Base-by-base conservation (phyloP, 352 stramenopile species). In the Hyaloperonospora arabidopsidis region DNA sequence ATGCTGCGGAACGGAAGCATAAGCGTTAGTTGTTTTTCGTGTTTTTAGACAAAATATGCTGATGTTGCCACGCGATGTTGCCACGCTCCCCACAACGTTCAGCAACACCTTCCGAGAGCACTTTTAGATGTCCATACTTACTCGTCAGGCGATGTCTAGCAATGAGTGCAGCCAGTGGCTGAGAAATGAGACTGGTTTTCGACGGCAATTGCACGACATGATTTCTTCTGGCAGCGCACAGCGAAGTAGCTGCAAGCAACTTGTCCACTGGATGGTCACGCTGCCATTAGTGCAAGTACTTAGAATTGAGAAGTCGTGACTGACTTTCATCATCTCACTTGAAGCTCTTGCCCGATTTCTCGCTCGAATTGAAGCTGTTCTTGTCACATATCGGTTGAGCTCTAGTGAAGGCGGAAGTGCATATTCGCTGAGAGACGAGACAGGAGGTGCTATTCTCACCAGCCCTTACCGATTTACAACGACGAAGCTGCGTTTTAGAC, bases 101-200 rank as follows among this genome's bases (percentile, higher is more conserved):
- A 5, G 59, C 58, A 39, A 71, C 52, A 45, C 72, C 64, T 63
- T 84, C 86, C 2, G 76, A 76, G 39, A 87, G 79, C 49, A 89
- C 79, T 86, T 89, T 87, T 32, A 74, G 4, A 32, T 8, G 25
- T 8, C 69, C 76, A 89, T 87, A 35, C 59, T 59, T 39, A 68
- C 40, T 61, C 72, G 68, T 51, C 75, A 67, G 21, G 75, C 69
- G 44, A 57, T 72, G 66, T 89, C 25, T 32, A 32, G 4, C 25
- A 4, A 8, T 32, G 4, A 61, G 73, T 74, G 72, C 87, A 77
- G 41, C 72, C 72, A 61, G 74, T 89, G n/a, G 68, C 65, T 65
- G 83, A 85, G 84, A 76, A 49, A 36, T 65, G 67, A 32, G 25
- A 32, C 25, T 32, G 25, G 51, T 19, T 57, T 60, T 1, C 21